Conservation (phyloP, 192 early-diverging fungal genomes). For the Rhizoclosmatium sp. region DNA sequence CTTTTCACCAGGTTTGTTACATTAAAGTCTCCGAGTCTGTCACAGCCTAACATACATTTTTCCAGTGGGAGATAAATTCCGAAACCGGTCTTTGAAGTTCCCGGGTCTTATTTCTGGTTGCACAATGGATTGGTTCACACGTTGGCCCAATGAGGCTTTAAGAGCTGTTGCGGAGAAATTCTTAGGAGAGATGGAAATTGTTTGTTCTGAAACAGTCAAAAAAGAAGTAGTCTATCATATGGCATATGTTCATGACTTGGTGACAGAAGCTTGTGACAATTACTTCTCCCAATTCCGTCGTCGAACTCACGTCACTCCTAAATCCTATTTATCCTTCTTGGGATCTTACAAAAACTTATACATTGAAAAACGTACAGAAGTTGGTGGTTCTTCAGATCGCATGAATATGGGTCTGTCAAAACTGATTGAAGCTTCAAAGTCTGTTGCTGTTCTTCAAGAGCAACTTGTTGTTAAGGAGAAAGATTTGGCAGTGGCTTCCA, state of each 20-base stretch:
- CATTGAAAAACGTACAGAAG: slow-evolving; percentile 57
- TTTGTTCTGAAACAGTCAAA: slow-evolving; percentile 59
- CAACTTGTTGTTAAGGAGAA: slow-evolving; percentile 72
- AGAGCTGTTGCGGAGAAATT: slow-evolving; percentile 69
- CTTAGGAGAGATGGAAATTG: slow-evolving; percentile 65
- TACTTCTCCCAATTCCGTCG: slow-evolving; percentile 70
- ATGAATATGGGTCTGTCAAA: slow-evolving; percentile 75
- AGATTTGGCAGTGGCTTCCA: slow-evolving; percentile 65
- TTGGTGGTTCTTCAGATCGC: slow-evolving; percentile 64
- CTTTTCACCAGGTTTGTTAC: slow-evolving; percentile 71
- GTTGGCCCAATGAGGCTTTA: slow-evolving; percentile 66
- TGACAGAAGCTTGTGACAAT: slow-evolving; percentile 67
- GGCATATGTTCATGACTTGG: slow-evolving; percentile 70
- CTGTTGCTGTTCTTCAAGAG: slow-evolving; percentile 67
- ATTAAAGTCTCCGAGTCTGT: slow-evolving; percentile 69
- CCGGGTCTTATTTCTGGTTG: slow-evolving; percentile 69
- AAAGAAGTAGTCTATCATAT: slow-evolving; percentile 70
- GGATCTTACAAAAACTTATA: slow-evolving; percentile 64
- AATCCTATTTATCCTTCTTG: slow-evolving; percentile 70
- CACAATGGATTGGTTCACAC: slow-evolving; percentile 73
- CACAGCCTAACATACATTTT: slow-evolving; percentile 64
- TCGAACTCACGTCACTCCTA: slow-evolving; percentile 69
- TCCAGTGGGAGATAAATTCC: slow-evolving; percentile 70
- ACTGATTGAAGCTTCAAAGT: slow-evolving; percentile 68
- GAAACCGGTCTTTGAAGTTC: slow-evolving; percentile 71